phyloP scores from a whole-genome alignment of 805 yeast species.

The Grigorovia yakushimaensis region DNA sequence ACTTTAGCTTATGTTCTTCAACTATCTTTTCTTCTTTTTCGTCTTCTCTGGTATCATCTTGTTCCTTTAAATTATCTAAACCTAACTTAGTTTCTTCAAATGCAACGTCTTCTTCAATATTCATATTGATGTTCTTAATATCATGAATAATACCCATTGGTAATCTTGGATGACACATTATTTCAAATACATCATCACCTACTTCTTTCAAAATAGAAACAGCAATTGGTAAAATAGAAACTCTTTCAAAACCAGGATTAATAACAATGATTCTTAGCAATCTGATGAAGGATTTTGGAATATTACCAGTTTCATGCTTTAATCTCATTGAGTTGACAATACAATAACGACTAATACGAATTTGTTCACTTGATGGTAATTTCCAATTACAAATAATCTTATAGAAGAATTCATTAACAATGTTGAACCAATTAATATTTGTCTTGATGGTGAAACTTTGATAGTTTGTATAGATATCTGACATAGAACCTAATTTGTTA shows the following conservation, averaged over 20 bases:
- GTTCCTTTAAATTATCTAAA: neutral
- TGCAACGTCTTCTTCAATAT: neutral
- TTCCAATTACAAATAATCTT: slow-evolving; percentile 38
- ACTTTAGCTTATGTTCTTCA: neutral
- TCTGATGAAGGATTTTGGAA: slow-evolving; percentile 24
- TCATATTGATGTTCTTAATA: slow-evolving; percentile 11
- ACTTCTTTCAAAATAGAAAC: slow-evolving; percentile 38
- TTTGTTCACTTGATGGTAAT: slow-evolving; percentile 54
- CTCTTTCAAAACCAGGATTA: slow-evolving; percentile 55
- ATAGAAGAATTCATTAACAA: slow-evolving; percentile 36
- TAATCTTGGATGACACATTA: slow-evolving; percentile 65
- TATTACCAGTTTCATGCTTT: slow-evolving; percentile 19
- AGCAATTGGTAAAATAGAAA: slow-evolving; percentile 65
- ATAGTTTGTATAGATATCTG: slow-evolving; percentile 61
- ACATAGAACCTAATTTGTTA: slow-evolving; percentile 39
- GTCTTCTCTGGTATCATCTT: slow-evolving; percentile 3
- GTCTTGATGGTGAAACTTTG: slow-evolving; percentile 41
- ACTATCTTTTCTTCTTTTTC: slow-evolving; percentile 1
- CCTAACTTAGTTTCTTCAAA: neutral
- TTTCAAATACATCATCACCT: slow-evolving; percentile 42
- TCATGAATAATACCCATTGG: slow-evolving; percentile 37
- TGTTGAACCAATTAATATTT: slow-evolving; percentile 29
- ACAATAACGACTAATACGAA: slow-evolving; percentile 42
- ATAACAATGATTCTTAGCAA: slow-evolving; percentile 49
- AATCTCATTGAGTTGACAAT: slow-evolving; percentile 31